phyloP scores from a whole-genome alignment of 257 asterid genomes.

The Primulina huaijiensis region DNA sequence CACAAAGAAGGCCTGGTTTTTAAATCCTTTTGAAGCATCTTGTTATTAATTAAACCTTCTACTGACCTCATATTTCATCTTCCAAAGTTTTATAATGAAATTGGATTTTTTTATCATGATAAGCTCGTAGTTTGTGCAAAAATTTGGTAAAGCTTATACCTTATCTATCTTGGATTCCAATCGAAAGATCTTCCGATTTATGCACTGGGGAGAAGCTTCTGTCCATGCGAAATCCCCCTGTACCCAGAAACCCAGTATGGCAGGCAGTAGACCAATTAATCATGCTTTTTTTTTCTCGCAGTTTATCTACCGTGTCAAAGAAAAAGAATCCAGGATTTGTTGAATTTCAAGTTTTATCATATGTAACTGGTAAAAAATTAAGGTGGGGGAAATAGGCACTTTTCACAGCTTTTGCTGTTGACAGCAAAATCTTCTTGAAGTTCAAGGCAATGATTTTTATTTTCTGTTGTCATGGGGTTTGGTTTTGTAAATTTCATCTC shows the following conservation, averaged over 20 bases:
- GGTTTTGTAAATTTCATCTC: not conserved
- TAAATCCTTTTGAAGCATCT: not conserved
- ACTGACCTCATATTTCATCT: constrained; percentile 14
- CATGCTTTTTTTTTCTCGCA: not conserved
- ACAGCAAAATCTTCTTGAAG: too few relatives aligned
- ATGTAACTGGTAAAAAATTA: too few relatives aligned
- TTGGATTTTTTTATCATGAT: not conserved
- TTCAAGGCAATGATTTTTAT: not conserved
- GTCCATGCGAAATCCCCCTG: not conserved
- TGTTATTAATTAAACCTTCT: not conserved
- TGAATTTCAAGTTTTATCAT: not conserved
- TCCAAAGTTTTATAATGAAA: not conserved
- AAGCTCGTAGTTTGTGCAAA: not conserved
- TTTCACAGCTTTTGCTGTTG: not conserved
- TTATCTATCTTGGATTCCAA: not conserved
- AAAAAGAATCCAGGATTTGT: not conserved
- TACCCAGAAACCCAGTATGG: too few relatives aligned
- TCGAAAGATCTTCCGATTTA: too few relatives aligned
- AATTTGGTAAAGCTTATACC: not conserved
- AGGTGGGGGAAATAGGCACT: not conserved
- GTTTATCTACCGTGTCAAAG: too few relatives aligned
- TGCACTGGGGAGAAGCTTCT: not conserved
- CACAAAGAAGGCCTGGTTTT: not conserved
- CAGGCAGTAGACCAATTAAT: not conserved
- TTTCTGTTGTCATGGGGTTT: not conserved